Percentiles rank a stretch among this genome's conserved stretches.
These are phyloP conservation scores for Pseudogymnoascus sp. DNA, from an alignment of 2,329 filamentous ascomycete species.

Conservation along the genomic window DNA sequence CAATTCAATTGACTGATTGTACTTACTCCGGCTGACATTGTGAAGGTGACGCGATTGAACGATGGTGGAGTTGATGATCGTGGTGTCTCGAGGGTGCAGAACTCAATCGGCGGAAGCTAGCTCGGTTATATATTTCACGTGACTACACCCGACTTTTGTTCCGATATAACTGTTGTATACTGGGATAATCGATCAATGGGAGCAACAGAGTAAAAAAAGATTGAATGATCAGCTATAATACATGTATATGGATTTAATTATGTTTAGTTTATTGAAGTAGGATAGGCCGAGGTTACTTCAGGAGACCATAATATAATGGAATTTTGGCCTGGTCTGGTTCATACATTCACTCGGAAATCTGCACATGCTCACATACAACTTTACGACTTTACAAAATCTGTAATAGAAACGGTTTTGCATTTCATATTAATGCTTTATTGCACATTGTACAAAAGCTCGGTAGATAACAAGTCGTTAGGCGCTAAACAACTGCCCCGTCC, in stretches of 20 bases:
- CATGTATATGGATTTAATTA: not conserved
- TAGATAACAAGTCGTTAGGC: slow-evolving; percentile 6
- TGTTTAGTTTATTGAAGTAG: not conserved
- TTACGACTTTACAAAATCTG: not conserved
- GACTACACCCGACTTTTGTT: slow-evolving; percentile 1
- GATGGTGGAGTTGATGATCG: slow-evolving; percentile 42
- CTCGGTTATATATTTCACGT: slow-evolving; percentile 11
- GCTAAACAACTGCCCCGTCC: slow-evolving; percentile 2
- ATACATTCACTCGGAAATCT: slow-evolving; percentile 3
- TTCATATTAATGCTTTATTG: slow-evolving; percentile 7
- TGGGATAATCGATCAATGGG: not conserved
- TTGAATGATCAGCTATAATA: not conserved
- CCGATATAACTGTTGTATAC: not conserved
- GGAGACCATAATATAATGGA: not conserved
- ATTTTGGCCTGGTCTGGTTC: not conserved
- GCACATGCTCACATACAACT: not conserved
- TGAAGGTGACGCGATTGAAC: slow-evolving; percentile 43
- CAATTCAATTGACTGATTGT: slow-evolving; percentile 25
- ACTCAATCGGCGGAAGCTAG: slow-evolving; percentile 7
- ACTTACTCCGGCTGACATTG: slow-evolving; percentile 63
- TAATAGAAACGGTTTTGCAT: slow-evolving; percentile 5
- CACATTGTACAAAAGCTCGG: slow-evolving; percentile 4
- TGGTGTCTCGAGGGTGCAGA: slow-evolving; percentile 26
- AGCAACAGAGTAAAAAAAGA: not conserved
- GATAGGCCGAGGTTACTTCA: not conserved